Percentiles rank a stretch among this genome's conserved stretches.
Evolutionary conservation across 768 basidiomycete species (phyloP).

Genomic region (Podaxis rugospora): DNA sequence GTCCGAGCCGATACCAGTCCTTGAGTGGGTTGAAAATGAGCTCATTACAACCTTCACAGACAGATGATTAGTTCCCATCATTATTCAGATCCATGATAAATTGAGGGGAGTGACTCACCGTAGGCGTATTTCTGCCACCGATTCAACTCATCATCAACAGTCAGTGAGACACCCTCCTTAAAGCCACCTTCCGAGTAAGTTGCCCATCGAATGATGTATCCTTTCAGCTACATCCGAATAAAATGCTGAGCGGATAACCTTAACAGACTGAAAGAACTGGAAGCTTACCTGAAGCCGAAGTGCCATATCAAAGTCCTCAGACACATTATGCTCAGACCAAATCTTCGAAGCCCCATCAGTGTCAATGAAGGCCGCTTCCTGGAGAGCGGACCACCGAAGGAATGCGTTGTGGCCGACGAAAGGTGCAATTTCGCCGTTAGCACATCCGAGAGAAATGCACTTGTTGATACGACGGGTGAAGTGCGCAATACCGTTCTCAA

Average conservation of each 20-base stretch:
- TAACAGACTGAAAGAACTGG: not conserved
- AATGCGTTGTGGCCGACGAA: slow-evolving; percentile 91
- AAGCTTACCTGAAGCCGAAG: slow-evolving; percentile 47
- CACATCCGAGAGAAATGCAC: slow-evolving; percentile 73
- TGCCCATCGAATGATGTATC: slow-evolving; percentile 80
- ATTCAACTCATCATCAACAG: slow-evolving; percentile 87
- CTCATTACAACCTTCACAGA: slow-evolving; percentile 57
- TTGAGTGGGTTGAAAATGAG: slow-evolving; percentile 83
- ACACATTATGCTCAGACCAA: slow-evolving; percentile 81
- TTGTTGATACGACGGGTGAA: slow-evolving; percentile 88
- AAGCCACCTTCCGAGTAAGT: slow-evolving; percentile 83
- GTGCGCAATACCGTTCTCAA: slow-evolving; percentile 86
- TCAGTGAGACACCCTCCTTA: slow-evolving; percentile 89
- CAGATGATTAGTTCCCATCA: slow-evolving; percentile 1
- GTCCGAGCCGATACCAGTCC: slow-evolving; percentile 74
- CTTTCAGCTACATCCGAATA: slow-evolving; percentile 37
- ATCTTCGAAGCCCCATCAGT: slow-evolving; percentile 57
- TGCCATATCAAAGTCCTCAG: slow-evolving; percentile 84
- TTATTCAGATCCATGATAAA: not conserved
- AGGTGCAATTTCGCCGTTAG: slow-evolving; percentile 79
- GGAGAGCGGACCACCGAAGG: slow-evolving; percentile 83
- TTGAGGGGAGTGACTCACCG: slow-evolving; percentile 32
- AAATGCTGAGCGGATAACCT: not conserved
- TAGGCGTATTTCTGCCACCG: slow-evolving; percentile 90
- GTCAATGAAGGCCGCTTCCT: slow-evolving; percentile 79